Evolutionary conservation across 495 filamentous ascomycete species (phyloP).

Genomic region (Hypoxylon fragiforme): DNA sequence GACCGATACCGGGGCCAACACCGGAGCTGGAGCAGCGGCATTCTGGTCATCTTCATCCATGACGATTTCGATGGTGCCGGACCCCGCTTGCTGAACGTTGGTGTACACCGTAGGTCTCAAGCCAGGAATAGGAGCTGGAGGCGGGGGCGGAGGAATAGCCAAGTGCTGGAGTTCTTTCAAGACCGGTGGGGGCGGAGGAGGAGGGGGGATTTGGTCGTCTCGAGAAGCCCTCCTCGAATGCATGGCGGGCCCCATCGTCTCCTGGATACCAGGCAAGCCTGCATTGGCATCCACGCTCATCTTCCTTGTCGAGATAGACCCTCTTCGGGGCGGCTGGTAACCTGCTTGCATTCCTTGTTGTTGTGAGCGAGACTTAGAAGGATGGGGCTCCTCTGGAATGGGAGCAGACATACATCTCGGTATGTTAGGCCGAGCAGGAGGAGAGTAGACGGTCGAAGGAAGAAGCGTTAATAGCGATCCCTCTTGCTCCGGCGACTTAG

Average conservation of each 20-base stretch:
- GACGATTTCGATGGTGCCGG: constrained; percentile 73
- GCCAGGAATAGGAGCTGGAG: constrained; percentile 60
- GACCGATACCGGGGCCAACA: constrained; percentile 34
- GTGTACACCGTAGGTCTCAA: constrained; percentile 42
- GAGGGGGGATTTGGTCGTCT: constrained; percentile 53
- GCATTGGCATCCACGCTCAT: constrained; percentile 37
- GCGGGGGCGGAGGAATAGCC: constrained; percentile 65
- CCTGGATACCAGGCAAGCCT: constrained; percentile 59
- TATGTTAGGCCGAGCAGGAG: constrained; percentile 57
- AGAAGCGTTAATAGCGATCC: constrained; percentile 48
- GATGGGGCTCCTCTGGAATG: constrained; percentile 58
- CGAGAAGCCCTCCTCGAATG: constrained; percentile 40
- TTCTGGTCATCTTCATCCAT: constrained; percentile 62
- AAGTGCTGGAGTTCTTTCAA: constrained; percentile 87
- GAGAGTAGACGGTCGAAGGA: constrained; percentile 67
- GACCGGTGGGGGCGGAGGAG: constrained; percentile 60
- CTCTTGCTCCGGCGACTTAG: constrained; percentile 28
- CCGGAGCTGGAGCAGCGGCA: constrained; percentile 32
- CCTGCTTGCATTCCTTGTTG: constrained; percentile 53
- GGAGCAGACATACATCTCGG: constrained; percentile 75
- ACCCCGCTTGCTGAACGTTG: constrained; percentile 50
- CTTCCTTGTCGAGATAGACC: constrained; percentile 40
- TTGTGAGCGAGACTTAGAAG: constrained; percentile 51
- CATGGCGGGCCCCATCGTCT: constrained; percentile 58
- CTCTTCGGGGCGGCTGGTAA: constrained; percentile 45